Evolutionary conservation across 192 early-diverging fungal genomes (phyloP).

Genomic region (Backusella westeae): DNA sequence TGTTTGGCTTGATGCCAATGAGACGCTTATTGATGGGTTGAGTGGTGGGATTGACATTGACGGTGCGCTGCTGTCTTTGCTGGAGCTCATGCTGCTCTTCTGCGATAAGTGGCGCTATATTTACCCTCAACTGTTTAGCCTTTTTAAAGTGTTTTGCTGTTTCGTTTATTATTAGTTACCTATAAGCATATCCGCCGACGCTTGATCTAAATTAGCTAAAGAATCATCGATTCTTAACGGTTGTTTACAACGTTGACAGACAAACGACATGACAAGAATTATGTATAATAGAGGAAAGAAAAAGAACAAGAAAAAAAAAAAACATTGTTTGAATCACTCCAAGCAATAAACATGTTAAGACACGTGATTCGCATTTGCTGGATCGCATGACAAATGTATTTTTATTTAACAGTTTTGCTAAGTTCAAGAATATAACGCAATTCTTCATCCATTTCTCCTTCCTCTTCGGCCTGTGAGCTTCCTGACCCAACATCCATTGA

Average conservation of each 20-base stretch:
- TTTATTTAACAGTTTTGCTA: constrained; percentile 20
- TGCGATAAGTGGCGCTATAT: constrained; percentile 27
- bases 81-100: constrained; percentile 26
- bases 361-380: background rate
- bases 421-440: constrained; percentile 32
- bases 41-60: background rate
- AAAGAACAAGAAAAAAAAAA: background rate
- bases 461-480: background rate
- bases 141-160: background rate
- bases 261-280: background rate
- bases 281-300: constrained; percentile 7
- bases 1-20: constrained; percentile 14
- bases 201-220: constrained; percentile 48
- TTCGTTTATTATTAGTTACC: constrained; percentile 32
- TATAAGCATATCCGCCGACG: constrained; percentile 51
- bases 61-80: background rate
- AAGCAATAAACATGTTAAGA: background rate
- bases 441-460: constrained; percentile 34
- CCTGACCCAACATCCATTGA: background rate
- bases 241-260: constrained; percentile 64
- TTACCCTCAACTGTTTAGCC: background rate
- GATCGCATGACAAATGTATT: background rate
- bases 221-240: constrained; percentile 64
- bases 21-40: constrained; percentile 9
- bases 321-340: background rate